Percentiles rank a stretch among this genome's conserved stretches.
Evolutionary conservation across 2,329 filamentous ascomycete species (phyloP).

Genomic region (Fusarium chuoi): DNA sequence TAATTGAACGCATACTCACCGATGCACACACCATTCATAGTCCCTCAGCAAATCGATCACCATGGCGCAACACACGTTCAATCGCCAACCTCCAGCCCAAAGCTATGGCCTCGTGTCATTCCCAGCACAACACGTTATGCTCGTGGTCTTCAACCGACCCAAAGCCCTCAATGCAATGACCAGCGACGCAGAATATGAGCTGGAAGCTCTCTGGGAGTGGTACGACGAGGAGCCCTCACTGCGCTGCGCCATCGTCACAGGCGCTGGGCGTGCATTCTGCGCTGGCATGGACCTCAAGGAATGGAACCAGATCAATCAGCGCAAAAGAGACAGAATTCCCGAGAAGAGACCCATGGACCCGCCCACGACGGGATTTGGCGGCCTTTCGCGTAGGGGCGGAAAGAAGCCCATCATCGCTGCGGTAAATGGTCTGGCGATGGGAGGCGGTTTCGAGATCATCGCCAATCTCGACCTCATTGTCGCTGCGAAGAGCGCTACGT

Average conservation of each 20-base stretch:
- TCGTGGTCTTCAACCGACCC: conserved; percentile 41
- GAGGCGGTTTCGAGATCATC: conserved; percentile 81
- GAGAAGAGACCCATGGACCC: conserved; percentile 43
- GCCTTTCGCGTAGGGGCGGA: conserved; percentile 71
- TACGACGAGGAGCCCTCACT: conserved; percentile 71
- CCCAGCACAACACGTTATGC: conserved; percentile 39
- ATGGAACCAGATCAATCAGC: conserved; percentile 41
- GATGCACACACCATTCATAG: background rate
- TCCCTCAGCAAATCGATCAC: background rate
- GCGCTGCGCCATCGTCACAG: conserved; percentile 71
- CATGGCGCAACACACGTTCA: conserved; percentile 35
- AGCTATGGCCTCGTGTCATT: conserved; percentile 40
- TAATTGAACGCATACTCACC: background rate
- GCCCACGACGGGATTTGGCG: conserved; percentile 66
- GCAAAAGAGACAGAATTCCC: conserved; percentile 31
- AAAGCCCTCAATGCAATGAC: conserved; percentile 41
- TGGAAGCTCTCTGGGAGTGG: conserved; percentile 65
- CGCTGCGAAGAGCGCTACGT: conserved; percentile 66
- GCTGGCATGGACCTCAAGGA: conserved; percentile 72
- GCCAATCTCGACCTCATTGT: conserved; percentile 79
- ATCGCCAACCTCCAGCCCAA: conserved; percentile 31
- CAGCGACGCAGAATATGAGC: conserved; percentile 40
- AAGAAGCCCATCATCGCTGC: conserved; percentile 82
- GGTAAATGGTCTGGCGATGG: conserved; percentile 79
- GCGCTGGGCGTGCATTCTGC: conserved; percentile 72